These are phyloP conservation scores for Naematelia encephala DNA, from an alignment of 768 basidiomycete genomes.

Conservation along the genomic window DNA sequence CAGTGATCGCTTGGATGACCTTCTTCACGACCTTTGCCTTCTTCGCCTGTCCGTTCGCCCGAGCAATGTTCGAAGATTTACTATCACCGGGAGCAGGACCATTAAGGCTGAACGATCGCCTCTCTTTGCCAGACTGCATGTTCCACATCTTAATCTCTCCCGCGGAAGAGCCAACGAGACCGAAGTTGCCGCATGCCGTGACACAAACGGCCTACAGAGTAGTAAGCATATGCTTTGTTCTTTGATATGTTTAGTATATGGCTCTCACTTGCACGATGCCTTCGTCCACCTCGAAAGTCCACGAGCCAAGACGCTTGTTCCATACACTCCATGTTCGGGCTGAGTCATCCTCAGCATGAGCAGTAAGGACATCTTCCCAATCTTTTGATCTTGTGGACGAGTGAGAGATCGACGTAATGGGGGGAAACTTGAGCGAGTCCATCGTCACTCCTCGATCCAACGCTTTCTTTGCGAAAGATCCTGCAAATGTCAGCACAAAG, in stretches of 20 bases:
- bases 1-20: conserved; percentile 64
- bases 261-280: conserved; percentile 70
- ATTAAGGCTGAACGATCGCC: conserved; percentile 67
- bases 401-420: conserved; percentile 72
- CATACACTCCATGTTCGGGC: conserved; percentile 85
- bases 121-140: conserved; percentile 85
- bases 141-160: conserved; percentile 83
- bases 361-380: conserved; percentile 96
- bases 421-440: conserved; percentile 76
- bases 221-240: background rate
- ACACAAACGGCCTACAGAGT: conserved; percentile 65
- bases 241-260: background rate
- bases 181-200: conserved; percentile 94
- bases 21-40: conserved; percentile 15
- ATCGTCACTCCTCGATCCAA: conserved; percentile 71
- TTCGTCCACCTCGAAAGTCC: conserved; percentile 61
- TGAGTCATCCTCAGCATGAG: conserved; percentile 74
- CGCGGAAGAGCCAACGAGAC: conserved; percentile 74
- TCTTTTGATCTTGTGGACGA: conserved; percentile 81
- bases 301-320: conserved; percentile 75
- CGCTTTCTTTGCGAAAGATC: conserved; percentile 79
- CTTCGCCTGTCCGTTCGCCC: conserved; percentile 24
- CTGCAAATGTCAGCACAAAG: conserved; percentile 51
- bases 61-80: conserved; percentile 38
- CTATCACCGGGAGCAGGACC: conserved; percentile 33